These are phyloP conservation scores for Barnettozyma pratensis DNA, from an alignment of 805 yeast species.

Conservation along the genomic window DNA sequence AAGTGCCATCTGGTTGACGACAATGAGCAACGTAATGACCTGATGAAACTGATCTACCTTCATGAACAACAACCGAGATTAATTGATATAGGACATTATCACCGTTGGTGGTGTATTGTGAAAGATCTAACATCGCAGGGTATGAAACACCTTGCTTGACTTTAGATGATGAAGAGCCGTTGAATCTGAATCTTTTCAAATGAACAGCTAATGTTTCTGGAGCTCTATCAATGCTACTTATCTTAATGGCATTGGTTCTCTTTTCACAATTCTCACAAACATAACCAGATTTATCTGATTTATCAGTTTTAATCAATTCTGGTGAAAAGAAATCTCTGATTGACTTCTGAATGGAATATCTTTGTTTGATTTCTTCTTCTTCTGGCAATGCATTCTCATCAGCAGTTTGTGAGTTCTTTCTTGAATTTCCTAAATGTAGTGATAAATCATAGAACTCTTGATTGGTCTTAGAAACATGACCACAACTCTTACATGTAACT, in stretches of 20 bases:
- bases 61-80: conserved; percentile 84
- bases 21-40: conserved; percentile 94
- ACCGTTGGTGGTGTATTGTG: conserved; percentile 48
- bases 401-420: conserved; percentile 15
- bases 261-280: conserved; percentile 82
- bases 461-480: conserved; percentile 76
- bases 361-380: conserved; percentile 23
- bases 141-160: conserved; percentile 83
- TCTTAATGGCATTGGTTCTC: conserved; percentile 72
- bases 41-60: conserved; percentile 85
- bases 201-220: conserved; percentile 89
- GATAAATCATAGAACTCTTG: conserved; percentile 94
- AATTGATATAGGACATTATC: conserved; percentile 61
- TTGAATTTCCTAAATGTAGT: conserved; percentile 48
- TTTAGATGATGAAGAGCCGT: conserved; percentile 73
- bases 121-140: conserved; percentile 69
- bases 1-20: conserved; percentile 84
- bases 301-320: conserved; percentile 69
- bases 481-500: conserved; percentile 79
- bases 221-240: conserved; percentile 66
- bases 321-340: conserved; percentile 77
- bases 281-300: conserved; percentile 69
- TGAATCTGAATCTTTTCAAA: conserved; percentile 85
- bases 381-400: conserved; percentile 6
- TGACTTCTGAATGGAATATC: conserved; percentile 69